Evolutionary conservation across 2,329 filamentous ascomycete genomes (phyloP), one percentile per base, ranked within the genome.

Genomic region (Penicillium sp.): DNA sequence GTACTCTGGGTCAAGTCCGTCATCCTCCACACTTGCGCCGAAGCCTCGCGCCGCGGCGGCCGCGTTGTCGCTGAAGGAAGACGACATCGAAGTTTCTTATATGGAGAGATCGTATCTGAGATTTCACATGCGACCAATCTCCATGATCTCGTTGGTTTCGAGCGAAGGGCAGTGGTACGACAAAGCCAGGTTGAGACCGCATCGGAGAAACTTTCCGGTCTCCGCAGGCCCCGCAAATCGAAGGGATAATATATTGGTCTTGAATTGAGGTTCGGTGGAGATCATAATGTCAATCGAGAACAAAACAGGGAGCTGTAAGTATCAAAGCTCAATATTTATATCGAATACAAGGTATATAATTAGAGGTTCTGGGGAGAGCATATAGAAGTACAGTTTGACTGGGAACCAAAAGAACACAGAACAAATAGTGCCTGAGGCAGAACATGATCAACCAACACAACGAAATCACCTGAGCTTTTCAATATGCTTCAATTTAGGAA

Each of bases 1-100:
- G 55, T 72, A 71, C n/a, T 71, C 67, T 37, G 56, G 59, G 44
- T 71, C 65, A 44, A 62, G 61, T 27, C 57, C 63, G 35, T 68
- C 64, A 53, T 67, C 56, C 27, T 62, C 61, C 49, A 55, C 31
- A 19, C 57, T 45, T 7, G 58, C 49, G 50, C 63, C 56, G 37
- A 60, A 59, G 24, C 59, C 54, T 33, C 33, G 59, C 22, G 60
- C 51, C n/a, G 57, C 58, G n/a, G 48, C 31, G 14, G 50, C 9
- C 31, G 45, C 27, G 39, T 19, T 14, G 14, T 55, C 46, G 16
- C 56, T 48, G 31, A 55, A 60, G 33, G 55, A 13, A 14, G 56
- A 59, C 43, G 63, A 53, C 61, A 65, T 65, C 45, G 35, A 26
- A 22, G 21, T 31, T 54, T 48, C 16, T 16, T 49, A 33, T 37